phyloP scores from a whole-genome alignment of 1,284 basidiomycete species.

The Cryptococcus hybrid region DNA sequence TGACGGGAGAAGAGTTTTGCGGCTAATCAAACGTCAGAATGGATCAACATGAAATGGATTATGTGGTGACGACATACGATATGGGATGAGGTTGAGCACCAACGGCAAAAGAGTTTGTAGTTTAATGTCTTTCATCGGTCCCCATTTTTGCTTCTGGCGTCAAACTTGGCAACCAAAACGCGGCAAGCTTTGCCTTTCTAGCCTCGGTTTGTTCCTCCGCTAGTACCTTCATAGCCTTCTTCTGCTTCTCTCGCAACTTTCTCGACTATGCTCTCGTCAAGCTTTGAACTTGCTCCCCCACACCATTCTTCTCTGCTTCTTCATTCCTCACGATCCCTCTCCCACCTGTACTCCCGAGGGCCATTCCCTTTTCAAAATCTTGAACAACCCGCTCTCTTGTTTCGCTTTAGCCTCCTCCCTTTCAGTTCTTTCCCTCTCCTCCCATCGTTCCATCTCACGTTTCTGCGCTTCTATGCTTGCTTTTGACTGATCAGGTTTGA shows the following conservation, averaged over 20 bases:
- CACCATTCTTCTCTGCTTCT: slow-evolving; percentile 56
- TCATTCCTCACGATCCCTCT: slow-evolving; percentile 43
- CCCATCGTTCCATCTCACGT: slow-evolving; percentile 66
- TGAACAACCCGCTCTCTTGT: slow-evolving; percentile 78
- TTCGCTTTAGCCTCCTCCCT: slow-evolving; percentile 62
- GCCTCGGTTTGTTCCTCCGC: slow-evolving; percentile 77
- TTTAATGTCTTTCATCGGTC: slow-evolving; percentile 72
- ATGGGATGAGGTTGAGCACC: slow-evolving; percentile 69
- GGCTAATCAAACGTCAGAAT: slow-evolving; percentile 47
- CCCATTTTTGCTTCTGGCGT: slow-evolving; percentile 69
- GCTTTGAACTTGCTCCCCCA: slow-evolving; percentile 66
- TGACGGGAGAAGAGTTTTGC: slow-evolving; percentile 71
- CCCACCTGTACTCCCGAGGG: slow-evolving; percentile 46
- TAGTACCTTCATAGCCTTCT: slow-evolving; percentile 70
- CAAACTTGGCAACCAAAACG: slow-evolving; percentile 89
- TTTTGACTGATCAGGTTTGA: slow-evolving; percentile 59
- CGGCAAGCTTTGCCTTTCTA: slow-evolving; percentile 80
- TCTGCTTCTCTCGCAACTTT: slow-evolving; percentile 74
- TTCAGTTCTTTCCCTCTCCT: slow-evolving; percentile 72
- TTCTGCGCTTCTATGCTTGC: slow-evolving; percentile 84
- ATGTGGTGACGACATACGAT: slow-evolving; percentile 56
- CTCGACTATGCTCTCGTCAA: slow-evolving; percentile 69
- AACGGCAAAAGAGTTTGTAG: slow-evolving; percentile 74
- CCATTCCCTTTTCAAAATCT: slow-evolving; percentile 80
- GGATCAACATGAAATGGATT: neutral